A percentile compares a stretch with the other conserved stretches of the same genome.
Conservation (phyloP, 1,284 basidiomycete species). For the Leccinum ponderosum region DNA sequence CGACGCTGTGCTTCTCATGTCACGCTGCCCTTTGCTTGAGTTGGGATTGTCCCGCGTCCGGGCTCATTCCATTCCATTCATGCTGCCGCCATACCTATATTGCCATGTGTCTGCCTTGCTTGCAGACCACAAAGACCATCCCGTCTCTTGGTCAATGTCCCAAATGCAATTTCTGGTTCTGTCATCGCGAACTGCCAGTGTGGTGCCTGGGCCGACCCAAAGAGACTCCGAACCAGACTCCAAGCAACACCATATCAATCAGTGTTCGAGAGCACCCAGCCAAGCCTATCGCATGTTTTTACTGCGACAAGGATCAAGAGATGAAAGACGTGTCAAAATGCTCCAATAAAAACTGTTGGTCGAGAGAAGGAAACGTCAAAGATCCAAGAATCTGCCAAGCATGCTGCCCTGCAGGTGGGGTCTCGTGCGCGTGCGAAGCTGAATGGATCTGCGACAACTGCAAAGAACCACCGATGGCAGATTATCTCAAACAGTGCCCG, state of each 20-base stretch:
- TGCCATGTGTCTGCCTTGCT: constrained; percentile 15
- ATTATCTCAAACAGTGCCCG: not conserved
- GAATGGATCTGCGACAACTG: constrained; percentile 27
- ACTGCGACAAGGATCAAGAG: not conserved
- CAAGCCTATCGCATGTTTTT: not conserved
- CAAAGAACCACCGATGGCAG: constrained; percentile 3
- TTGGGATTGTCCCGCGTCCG: constrained; percentile 17
- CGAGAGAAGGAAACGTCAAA: not conserved
- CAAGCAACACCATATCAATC: not conserved
- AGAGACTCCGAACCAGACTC: not conserved
- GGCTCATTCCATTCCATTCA: constrained; percentile 14
- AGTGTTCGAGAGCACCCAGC: constrained; percentile 19
- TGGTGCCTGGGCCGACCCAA: constrained; percentile 25
- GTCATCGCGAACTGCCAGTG: constrained; percentile 16
- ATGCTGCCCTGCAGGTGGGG: not conserved
- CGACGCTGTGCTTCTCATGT: constrained; percentile 14
- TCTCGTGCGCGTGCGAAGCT: constrained; percentile 23
- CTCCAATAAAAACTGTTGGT: not conserved
- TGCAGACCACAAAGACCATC: constrained; percentile 4
- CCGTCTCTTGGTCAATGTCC: constrained; percentile 26
- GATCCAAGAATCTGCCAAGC: not conserved
- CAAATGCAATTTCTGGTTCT: constrained; percentile 22
- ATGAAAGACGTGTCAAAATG: not conserved
- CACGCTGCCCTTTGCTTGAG: constrained; percentile 19
- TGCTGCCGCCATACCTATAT: not conserved